Evolutionary conservation across 768 basidiomycete species (phyloP), one percentile per base, ranked within the genome.

Genomic region (Naganishia onofrii): DNA sequence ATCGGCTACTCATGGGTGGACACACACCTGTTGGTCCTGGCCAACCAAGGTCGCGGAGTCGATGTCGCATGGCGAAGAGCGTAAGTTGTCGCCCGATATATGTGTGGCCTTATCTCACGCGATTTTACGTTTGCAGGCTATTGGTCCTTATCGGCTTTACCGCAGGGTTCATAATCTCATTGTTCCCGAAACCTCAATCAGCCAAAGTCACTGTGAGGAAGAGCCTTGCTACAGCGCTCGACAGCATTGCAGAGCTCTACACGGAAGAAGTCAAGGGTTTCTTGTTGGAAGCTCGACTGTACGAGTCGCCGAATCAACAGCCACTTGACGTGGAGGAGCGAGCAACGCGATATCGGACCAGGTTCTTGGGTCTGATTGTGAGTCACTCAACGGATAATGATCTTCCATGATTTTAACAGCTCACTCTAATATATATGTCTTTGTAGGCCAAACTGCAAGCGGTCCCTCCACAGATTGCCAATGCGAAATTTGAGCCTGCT

Each of bases 1-100:
- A 77, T 86, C 1, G 87, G 87, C 0, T 88, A 87, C 74, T 84
- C 84, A 0, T 87, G 85, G 85, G 82, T 87, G 48, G 87, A 88
- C 70, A 84, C 82, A 3, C 84, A 87, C 73, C 72, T 85, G 2
- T 73, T 76, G 1, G 78, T 84, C 31, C 76, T 84, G 28, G 83
- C 82, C 19, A 84, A 84, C 66, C 82, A 84, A 1, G 87, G 87
- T 2, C 79, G 84, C 6, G 87, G 87, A 0, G 86, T 85, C 78
- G 74, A 76, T 1, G 78, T 87, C 38, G 85, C 86, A 0, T 87
- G 87, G 84, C 80, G 80, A 70, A 80, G 87, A 54, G 86, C 83
- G 70, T 68, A 52, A 60, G 70, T 64, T 17, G 0, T 12, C 13
- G 13, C 28, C 19, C 1, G 6, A 2, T 42, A 17, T 31, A n/a